Conservation (phyloP, 1,284 basidiomycete genomes). For the Moesziomyces sp. region DNA sequence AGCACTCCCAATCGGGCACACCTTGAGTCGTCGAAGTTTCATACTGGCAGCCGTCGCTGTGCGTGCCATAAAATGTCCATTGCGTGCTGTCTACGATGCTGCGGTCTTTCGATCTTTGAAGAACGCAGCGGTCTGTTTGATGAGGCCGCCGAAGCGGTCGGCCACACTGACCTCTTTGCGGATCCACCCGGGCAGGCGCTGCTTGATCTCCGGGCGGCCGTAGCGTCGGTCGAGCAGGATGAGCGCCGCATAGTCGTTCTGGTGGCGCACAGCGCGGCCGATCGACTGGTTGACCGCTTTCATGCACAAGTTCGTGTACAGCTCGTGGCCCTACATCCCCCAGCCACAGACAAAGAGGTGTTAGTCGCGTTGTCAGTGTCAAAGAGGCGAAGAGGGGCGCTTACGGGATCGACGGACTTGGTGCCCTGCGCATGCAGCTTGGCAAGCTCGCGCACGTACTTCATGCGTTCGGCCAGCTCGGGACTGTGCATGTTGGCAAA, state of each 20-base stretch:
- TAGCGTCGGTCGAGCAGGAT: constrained; percentile 63
- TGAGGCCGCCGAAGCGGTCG: constrained; percentile 78
- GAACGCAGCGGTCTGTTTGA: constrained; percentile 73
- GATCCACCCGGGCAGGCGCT: constrained; percentile 73
- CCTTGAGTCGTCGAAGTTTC: not conserved
- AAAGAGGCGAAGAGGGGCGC: too few species aligned
- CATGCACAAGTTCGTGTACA: constrained; percentile 76
- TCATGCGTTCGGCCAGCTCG: constrained; percentile 90
- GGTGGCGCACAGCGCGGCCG: constrained; percentile 72
- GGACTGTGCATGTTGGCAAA: constrained; percentile 91
- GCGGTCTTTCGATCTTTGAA: constrained; percentile 37
- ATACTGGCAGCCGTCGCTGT: not conserved
- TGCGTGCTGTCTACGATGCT: not conserved
- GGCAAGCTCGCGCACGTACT: constrained; percentile 51
- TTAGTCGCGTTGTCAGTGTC: not conserved
- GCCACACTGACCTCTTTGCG: constrained; percentile 75
- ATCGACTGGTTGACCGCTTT: constrained; percentile 96
- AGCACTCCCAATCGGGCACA: not conserved
- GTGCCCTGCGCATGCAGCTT: constrained; percentile 8
- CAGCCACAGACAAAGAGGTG: not conserved
- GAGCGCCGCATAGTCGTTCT: constrained; percentile 62
- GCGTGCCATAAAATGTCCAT: not conserved
- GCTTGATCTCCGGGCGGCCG: constrained; percentile 50
- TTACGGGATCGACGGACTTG: too few species aligned
- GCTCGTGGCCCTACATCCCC: constrained; percentile 45